Evolutionary conservation across 371 early-diverging fungal species (phyloP), one percentile per base, ranked within the genome.

Genomic region (Syncephalastrum monosporum): DNA sequence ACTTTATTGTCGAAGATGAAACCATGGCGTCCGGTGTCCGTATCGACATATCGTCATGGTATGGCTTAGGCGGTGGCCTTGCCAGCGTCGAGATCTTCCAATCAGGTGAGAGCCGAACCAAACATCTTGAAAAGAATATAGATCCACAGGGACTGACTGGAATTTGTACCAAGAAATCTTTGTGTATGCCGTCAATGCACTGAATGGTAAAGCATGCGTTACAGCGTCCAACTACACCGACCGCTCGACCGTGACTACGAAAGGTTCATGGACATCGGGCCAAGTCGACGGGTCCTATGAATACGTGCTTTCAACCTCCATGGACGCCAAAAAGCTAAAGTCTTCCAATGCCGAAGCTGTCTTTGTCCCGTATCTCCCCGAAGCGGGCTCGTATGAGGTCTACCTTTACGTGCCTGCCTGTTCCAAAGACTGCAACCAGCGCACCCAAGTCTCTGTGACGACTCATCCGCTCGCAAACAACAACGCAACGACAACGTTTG

Each of bases 11-110:
- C 46, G 62, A 55, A n/a, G 61, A 65, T 25, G 65, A 76, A 2
- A 59, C 50, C 2, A 27, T 77, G 7, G 51, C 83, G 42, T 69
- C 63, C 17, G 89, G 85, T n/a, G 63, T 86, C 19, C 81, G 77
- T 24, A 73, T 92, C 47, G 78, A 85, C 47, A 71, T 92, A 42
- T 62, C 69, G 12, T 84, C 85, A 8, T 92, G 85, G 87, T 89
- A 90, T 52, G 92, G 92, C 5, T 58, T 56, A 6, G 86, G 92
- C 29, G 91, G 86, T 48, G 92, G 92, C 4, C 72, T 92, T 27
- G 75, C 81, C 43, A 77, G 80, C 44, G 71, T 92, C 33, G 79
- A 87, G 59, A 67, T 90, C 4, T 92, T 80, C 56, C 90, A 90
- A 56, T 73, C 82, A 46, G 89, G 74, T 75, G 72, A 59, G 38